Percentiles rank a stretch among this genome's conserved stretches.
Conservation (phyloP, 129 eudicot species). For the Flaveria linearis region DNA sequence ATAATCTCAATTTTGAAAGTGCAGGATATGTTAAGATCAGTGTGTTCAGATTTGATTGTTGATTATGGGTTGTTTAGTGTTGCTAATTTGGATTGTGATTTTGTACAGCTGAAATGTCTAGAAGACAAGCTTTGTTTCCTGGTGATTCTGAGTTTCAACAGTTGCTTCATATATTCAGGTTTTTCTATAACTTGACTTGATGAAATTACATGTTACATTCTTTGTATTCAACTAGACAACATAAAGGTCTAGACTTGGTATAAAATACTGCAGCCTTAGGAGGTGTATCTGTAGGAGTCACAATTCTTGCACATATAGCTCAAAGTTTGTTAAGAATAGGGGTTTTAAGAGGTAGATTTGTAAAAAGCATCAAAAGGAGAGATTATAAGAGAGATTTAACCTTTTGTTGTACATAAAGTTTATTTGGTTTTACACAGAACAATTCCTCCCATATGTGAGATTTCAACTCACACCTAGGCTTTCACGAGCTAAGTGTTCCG, state of each 20-base stretch:
- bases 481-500: too few relatives aligned
- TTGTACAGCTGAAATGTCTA: conserved; percentile 82
- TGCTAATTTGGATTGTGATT: conserved; percentile 11
- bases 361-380: neutral
- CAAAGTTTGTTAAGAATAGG: neutral
- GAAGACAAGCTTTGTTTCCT: conserved; percentile 95
- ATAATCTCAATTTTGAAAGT: neutral
- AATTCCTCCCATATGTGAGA: neutral
- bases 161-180: conserved; percentile 92
- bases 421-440: neutral
- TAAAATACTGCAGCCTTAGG: neutral
- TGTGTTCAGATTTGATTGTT: neutral
- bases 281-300: neutral
- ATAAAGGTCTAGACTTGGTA: neutral
- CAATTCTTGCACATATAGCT: neutral
- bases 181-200: conserved; percentile 2
- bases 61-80: neutral
- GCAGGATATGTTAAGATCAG: neutral
- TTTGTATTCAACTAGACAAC: neutral
- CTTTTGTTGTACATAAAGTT: neutral
- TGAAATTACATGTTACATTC: neutral
- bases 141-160: conserved; percentile 98
- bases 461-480: too few relatives aligned
- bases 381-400: neutral
- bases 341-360: neutral